Conservation (phyloP, 2,329 filamentous ascomycete genomes). For the Fusarium metavorans region DNA sequence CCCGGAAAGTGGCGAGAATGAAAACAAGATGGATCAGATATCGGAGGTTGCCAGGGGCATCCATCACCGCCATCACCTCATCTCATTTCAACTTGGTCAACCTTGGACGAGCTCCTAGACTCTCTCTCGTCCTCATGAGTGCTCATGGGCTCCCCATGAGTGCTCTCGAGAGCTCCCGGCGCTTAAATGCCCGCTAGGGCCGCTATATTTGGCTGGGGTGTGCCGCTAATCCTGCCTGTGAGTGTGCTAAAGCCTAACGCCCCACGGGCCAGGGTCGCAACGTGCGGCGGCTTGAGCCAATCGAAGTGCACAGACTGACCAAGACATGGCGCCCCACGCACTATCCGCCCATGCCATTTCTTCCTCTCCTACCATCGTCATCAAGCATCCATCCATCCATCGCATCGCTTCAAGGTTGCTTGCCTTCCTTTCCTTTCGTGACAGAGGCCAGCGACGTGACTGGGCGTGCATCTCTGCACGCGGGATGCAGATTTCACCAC, state of each 20-base stretch:
- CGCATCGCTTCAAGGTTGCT: conserved; percentile 8
- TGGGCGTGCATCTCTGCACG: conserved; percentile 35
- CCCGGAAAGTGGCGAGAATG: conserved; percentile 13
- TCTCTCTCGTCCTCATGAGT: not conserved
- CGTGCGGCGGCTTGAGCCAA: conserved; percentile 34
- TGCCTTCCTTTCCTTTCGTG: conserved; percentile 32
- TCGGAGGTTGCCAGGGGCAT: conserved; percentile 29
- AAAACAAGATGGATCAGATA: conserved; percentile 22
- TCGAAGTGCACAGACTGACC: conserved; percentile 27
- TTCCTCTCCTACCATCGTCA: conserved; percentile 31
- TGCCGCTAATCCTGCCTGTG: conserved; percentile 29
- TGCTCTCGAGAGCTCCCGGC: conserved; percentile 39
- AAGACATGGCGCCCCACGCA: conserved; percentile 36
- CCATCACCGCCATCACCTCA: conserved; percentile 27
- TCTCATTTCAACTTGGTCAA: conserved; percentile 16
- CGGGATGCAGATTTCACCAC: conserved; percentile 32
- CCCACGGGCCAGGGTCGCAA: conserved; percentile 31
- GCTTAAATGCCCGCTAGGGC: conserved; percentile 42
- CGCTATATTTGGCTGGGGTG: conserved; percentile 48
- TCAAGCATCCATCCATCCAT: conserved; percentile 29
- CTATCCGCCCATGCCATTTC: conserved; percentile 1
- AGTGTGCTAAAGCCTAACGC: conserved; percentile 33
- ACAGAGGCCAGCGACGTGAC: conserved; percentile 34
- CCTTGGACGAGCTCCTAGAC: conserved; percentile 17
- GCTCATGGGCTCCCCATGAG: not conserved